Percentiles rank a stretch among this genome's conserved stretches.
Evolutionary conservation across 164 flowering plant species (phyloP).

Genomic region (Umbilicus rupestris): DNA sequence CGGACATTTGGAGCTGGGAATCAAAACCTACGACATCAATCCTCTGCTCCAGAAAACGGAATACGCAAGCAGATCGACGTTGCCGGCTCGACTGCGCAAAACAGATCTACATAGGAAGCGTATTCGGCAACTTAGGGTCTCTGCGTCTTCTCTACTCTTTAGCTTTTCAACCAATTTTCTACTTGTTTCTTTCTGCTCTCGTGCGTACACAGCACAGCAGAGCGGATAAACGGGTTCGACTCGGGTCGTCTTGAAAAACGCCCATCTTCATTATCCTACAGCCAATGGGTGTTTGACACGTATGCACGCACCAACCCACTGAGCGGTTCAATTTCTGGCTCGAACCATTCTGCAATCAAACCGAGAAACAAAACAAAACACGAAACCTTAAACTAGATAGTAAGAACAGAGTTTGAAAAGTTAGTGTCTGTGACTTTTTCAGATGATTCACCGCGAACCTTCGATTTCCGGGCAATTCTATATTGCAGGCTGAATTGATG

Average conservation of each 20-base stretch:
- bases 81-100: background rate
- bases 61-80: background rate
- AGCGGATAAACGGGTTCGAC: background rate
- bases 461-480: no score
- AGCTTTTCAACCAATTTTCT: conserved; percentile 7
- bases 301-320: no score
- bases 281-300: background rate
- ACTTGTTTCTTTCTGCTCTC: background rate
- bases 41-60: no score
- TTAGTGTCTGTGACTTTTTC: no score
- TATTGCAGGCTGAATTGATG: no score
- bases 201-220: background rate
- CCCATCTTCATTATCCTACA: background rate
- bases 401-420: no score
- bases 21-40: background rate
- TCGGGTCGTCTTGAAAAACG: background rate
- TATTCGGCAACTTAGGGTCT: conserved; percentile 2
- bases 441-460: no score
- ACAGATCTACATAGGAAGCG: background rate
- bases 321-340: no score
- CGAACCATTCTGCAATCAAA: no score
- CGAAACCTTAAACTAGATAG: no score
- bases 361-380: no score
- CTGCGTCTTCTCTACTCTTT: background rate
- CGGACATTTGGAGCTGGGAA: conserved; percentile 45